These are phyloP conservation scores for Phaeosphaeriaceae sp. DNA, from an alignment of 2,329 filamentous ascomycete genomes.

Conservation along the genomic window DNA sequence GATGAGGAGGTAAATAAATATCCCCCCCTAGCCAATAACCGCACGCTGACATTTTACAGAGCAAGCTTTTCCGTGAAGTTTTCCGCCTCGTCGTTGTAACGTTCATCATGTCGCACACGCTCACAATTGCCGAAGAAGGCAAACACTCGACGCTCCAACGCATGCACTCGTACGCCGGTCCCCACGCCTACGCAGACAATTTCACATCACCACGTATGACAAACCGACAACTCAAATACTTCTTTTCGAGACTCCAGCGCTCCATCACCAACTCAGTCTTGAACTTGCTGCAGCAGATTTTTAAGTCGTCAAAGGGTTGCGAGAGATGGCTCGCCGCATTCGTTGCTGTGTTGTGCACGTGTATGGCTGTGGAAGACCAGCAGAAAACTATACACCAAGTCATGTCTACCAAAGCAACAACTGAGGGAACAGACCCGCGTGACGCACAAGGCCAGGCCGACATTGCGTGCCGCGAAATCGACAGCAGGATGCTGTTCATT, in stretches of 20 bases:
- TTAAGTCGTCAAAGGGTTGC: conserved; percentile 52
- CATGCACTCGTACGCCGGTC: conserved; percentile 47
- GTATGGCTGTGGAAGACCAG: conserved; percentile 56
- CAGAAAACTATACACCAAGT: conserved; percentile 55
- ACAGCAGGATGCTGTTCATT: conserved; percentile 53
- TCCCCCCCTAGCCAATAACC: background rate
- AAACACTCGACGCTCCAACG: conserved; percentile 46
- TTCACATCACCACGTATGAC: conserved; percentile 55
- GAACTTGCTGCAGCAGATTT: conserved; percentile 55
- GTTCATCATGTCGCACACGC: conserved; percentile 57
- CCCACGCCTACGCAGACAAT: conserved; percentile 34
- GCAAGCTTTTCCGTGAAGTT: conserved; percentile 51
- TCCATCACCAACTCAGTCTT: conserved; percentile 52
- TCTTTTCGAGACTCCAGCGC: conserved; percentile 54
- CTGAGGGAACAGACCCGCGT: conserved; percentile 33
- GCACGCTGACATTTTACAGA: conserved; percentile 24
- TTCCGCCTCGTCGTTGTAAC: conserved; percentile 56
- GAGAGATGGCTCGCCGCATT: conserved; percentile 56
- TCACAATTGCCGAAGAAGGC: conserved; percentile 52
- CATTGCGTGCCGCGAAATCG: conserved; percentile 53
- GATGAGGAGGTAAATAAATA: conserved; percentile 47
- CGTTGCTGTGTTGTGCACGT: conserved; percentile 54
- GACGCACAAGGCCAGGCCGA: conserved; percentile 44
- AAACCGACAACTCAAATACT: conserved; percentile 58
- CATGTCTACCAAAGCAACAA: conserved; percentile 48